Percentiles rank a stretch among this genome's conserved stretches.
Conservation (phyloP, 352 stramenopile genomes). For the Phytophthora syringae region DNA sequence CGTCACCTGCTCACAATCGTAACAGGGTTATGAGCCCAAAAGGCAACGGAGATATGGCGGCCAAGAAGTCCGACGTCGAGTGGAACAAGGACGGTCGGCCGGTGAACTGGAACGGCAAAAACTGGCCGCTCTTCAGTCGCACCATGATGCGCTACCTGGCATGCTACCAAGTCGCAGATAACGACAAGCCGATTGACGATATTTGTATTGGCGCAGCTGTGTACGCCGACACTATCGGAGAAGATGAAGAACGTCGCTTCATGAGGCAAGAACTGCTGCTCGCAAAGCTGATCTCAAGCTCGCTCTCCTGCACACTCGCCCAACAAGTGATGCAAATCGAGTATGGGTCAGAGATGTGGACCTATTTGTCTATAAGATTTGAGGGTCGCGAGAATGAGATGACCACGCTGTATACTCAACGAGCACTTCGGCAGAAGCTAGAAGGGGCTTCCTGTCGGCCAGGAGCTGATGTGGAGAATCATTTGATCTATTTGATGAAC, state of each 20-base stretch:
- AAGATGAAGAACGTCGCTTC: neutral
- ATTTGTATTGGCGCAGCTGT: neutral
- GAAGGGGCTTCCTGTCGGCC: neutral
- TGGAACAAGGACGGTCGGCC: neutral
- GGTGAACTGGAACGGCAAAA: neutral
- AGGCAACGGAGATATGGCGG: neutral
- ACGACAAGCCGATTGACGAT: neutral
- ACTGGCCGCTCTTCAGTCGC: neutral
- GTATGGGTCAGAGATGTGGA: neutral
- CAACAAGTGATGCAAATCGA: constrained; percentile 3
- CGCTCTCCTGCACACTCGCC: neutral
- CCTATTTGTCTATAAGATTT: neutral
- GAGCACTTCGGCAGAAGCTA: neutral
- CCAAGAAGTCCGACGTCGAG: neutral
- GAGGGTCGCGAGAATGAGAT: neutral
- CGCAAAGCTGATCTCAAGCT: neutral
- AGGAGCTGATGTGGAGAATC: neutral
- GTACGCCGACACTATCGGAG: neutral
- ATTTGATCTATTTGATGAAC: neutral
- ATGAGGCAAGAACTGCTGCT: neutral
- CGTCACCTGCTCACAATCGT: no score
- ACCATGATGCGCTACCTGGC: neutral
- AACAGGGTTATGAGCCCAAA: no score
- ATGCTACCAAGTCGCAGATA: neutral
- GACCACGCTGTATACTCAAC: neutral